Conservation (phyloP, 164 flowering plant genomes). For the Pachysandra terminalis region DNA sequence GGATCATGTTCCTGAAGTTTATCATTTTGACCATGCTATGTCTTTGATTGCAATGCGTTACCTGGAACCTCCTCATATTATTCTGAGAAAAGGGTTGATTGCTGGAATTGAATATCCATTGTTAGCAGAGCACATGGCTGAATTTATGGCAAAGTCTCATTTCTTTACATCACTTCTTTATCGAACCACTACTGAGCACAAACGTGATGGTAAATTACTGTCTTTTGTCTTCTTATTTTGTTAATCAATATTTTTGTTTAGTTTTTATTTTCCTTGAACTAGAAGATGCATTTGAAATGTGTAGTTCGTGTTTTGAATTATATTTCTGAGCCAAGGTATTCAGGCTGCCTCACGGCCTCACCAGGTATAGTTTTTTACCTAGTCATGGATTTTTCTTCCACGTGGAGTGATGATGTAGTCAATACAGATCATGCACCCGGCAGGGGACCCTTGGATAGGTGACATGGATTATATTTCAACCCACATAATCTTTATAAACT, state of each 20-base stretch:
- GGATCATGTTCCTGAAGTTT: slow-evolving; percentile 90
- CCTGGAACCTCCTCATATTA: slow-evolving; percentile 93
- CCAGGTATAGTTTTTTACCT: no score
- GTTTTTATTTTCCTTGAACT: background rate
- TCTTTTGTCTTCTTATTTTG: background rate
- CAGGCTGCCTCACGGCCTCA: no score
- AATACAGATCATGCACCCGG: no score
- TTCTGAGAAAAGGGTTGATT: slow-evolving; percentile 87
- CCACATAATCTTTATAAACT: no score
- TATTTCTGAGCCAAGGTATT: no score
- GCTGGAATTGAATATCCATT: slow-evolving; percentile 85
- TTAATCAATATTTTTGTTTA: background rate
- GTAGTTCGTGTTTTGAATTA: no score
- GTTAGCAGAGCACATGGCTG: slow-evolving; percentile 84
- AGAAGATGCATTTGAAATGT: no score
- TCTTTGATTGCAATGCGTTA: slow-evolving; percentile 92
- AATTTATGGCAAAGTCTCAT: slow-evolving; percentile 79
- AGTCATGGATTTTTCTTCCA: no score
- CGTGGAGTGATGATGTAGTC: no score
- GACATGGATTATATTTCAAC: no score
- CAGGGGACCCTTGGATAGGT: no score
- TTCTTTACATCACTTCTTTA: slow-evolving; percentile 80
- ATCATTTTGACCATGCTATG: slow-evolving; percentile 87
- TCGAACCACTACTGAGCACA: slow-evolving; percentile 76
- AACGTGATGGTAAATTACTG: slow-evolving; percentile 50